A percentile compares a stretch with the other conserved stretches of the same genome.
Evolutionary conservation across 1,139 yeast genomes (phyloP).

Genomic region (Yamadazyma trypodendri): DNA sequence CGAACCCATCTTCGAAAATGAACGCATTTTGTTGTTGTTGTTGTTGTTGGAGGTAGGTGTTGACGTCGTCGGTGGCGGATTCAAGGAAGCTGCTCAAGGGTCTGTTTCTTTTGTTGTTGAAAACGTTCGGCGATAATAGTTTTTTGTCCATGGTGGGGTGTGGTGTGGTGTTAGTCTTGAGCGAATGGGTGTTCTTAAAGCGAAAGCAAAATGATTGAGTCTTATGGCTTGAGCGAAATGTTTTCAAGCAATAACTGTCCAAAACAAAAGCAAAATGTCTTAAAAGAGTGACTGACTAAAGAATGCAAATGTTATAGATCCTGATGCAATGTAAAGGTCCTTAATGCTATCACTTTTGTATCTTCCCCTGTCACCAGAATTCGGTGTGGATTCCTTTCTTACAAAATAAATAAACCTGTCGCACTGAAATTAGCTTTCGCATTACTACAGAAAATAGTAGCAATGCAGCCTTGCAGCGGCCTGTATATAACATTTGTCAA

Average conservation of each 20-base stretch:
- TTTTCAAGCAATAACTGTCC: no score
- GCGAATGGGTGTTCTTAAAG: not conserved
- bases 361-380: no score
- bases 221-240: no score
- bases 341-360: no score
- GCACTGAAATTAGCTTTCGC: not conserved
- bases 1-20: constrained; percentile 1
- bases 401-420: not conserved
- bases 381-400: not conserved
- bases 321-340: no score
- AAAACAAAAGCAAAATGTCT: no score
- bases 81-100: constrained; percentile 32
- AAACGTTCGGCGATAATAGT: constrained; percentile 12
- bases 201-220: no score
- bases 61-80: constrained; percentile 25
- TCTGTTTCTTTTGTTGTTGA: constrained; percentile 22
- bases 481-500: not conserved
- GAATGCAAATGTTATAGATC: no score
- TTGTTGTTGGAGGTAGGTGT: constrained; percentile 12
- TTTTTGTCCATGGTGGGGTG: constrained; percentile 6
- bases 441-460: not conserved
- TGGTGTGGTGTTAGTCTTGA: not conserved
- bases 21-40: constrained; percentile 8
- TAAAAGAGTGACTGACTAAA: no score
- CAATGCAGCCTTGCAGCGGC: no score